Base-by-base conservation (phyloP, 345 rosid species). In the Kernera saxatilis region DNA sequence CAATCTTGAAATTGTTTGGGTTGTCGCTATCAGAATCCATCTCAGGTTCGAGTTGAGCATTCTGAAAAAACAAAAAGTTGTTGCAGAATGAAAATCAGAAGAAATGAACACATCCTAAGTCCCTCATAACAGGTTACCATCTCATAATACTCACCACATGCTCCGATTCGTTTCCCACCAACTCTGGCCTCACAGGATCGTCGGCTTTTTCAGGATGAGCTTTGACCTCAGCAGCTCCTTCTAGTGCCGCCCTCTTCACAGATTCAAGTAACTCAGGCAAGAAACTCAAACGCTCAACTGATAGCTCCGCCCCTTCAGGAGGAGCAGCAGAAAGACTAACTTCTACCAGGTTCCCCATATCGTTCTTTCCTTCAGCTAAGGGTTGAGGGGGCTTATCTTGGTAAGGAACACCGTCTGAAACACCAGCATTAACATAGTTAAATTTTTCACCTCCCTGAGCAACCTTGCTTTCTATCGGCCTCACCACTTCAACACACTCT, bases 211-310 rank as follows among this genome's bases (percentile, higher is more conserved):
- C 86, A 45, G 74, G 86, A 77, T 79, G 80, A 51, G 81, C 79
- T 85, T 87, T 87, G 58, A 83, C 87, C 77, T 80, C 96, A 65
- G 80, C 89, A 72, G 84, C 89, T 79, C 84, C 91, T 85, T 87
- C 91, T 66, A 93, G 67, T 69, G 97, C 91, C 30, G 88, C 95
- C 58, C 74, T 87, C 74, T 84, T 89, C 53, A 84, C 86, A 50
- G 94, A 83, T 69, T 86, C 91, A 68, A 86, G 82, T 67, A 90
- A 74, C 65, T 84, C 88, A 17, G 95, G 91, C 51, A 84, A 78
- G 75, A 85, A 79, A 75, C 83, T 83, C 71, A 84, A 77, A 45
- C 53, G 73, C 58, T 77, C 75, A 74, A 79, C 80, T 40, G 85
- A 86, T 50, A 73, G 77, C 77, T 80, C 83, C 11, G 48, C 70